Evolutionary conservation across 2,329 filamentous ascomycete genomes (phyloP).

Genomic region (Anthostomella pinea): DNA sequence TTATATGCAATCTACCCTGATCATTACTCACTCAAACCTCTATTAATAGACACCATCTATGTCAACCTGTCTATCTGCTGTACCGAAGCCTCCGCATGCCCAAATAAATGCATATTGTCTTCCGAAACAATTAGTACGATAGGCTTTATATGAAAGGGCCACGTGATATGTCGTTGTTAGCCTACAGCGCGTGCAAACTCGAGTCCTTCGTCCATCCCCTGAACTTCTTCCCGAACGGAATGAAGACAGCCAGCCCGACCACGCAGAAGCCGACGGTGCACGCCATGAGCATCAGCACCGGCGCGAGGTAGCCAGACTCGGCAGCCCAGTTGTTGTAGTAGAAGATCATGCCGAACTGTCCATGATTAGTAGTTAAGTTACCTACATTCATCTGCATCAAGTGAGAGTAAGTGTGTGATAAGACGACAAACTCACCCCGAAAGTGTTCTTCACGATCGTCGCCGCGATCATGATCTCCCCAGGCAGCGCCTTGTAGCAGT

Average conservation of each 20-base stretch:
- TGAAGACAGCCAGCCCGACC: slow-evolving; percentile 27
- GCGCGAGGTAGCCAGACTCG: slow-evolving; percentile 23
- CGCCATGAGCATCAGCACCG: slow-evolving; percentile 27
- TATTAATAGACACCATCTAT: no score
- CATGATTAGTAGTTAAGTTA: no score
- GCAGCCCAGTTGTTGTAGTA: slow-evolving; percentile 30
- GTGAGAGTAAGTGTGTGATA: slow-evolving; percentile 1
- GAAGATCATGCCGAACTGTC: slow-evolving; percentile 32
- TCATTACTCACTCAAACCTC: no score
- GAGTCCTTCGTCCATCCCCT: slow-evolving; percentile 30
- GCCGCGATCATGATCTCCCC: slow-evolving; percentile 60
- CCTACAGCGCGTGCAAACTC: slow-evolving; percentile 24
- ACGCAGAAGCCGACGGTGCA: slow-evolving; percentile 25
- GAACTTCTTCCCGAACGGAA: slow-evolving; percentile 30
- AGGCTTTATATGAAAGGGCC: no score
- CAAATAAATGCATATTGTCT: no score
- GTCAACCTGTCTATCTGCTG: no score
- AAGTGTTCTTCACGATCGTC: slow-evolving; percentile 60
- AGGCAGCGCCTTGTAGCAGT: slow-evolving; percentile 60
- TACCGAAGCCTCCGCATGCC: no score
- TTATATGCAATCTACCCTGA: no score
- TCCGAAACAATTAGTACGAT: no score
- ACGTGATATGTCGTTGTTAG: no score
- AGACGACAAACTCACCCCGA: slow-evolving; percentile 32
- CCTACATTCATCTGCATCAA: no score